Conservation (phyloP, 2,329 filamentous ascomycete genomes). For the Trichoderma gracile region DNA sequence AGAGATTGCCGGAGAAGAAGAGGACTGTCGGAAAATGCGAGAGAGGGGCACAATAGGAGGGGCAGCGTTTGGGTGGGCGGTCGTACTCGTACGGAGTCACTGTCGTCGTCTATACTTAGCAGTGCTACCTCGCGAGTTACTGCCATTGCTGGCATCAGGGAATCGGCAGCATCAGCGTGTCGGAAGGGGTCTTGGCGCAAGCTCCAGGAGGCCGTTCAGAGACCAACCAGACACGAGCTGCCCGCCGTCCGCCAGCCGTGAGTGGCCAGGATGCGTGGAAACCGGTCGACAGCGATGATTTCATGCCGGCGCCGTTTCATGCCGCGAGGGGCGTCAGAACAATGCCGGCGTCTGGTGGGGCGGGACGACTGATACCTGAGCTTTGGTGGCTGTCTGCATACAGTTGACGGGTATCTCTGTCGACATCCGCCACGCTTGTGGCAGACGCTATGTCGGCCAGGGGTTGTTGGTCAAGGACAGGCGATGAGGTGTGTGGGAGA, state of each 20-base stretch:
- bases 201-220: neutral
- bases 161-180: constrained; percentile 19
- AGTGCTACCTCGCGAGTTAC: neutral
- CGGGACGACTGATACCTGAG: constrained; percentile 2
- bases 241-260: neutral
- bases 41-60: constrained; percentile 11
- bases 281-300: constrained; percentile 2
- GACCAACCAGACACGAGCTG: constrained; percentile 4
- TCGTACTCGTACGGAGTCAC: too few relatives aligned
- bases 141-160: neutral
- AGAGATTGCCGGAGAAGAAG: neutral
- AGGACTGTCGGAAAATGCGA: constrained; percentile 3
- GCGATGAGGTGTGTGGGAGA: neutral
- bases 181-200: constrained; percentile 12
- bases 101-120: neutral
- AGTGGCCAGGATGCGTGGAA: constrained; percentile 14
- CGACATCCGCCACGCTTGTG: neutral
- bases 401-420: neutral
- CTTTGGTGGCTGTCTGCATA: neutral
- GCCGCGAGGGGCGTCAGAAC: constrained; percentile 3
- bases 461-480: constrained; percentile 19
- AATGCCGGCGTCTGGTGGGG: constrained; percentile 18
- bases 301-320: constrained; percentile 23
- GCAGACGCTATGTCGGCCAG: constrained; percentile 21
- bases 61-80: neutral